A percentile compares a stretch with the other conserved stretches of the same genome.
Conservation (phyloP, 768 basidiomycete species). For the Basidioascus undulatus region DNA sequence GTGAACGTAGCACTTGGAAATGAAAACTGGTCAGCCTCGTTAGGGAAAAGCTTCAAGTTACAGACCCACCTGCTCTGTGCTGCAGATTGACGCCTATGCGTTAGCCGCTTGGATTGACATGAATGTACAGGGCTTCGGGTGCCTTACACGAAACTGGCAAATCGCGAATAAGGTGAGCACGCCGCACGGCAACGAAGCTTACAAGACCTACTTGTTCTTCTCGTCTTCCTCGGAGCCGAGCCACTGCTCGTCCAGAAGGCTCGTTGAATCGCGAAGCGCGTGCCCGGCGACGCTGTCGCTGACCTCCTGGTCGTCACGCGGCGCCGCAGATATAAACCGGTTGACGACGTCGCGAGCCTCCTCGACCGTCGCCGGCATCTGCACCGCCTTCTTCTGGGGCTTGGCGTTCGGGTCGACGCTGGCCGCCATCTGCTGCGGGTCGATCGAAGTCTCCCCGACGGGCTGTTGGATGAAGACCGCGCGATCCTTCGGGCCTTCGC, state of each 20-base stretch:
- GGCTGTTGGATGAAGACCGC: too few species aligned
- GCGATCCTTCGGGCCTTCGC: too few species aligned
- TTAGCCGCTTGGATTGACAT: slow-evolving; percentile 36
- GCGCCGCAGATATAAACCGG: slow-evolving; percentile 45
- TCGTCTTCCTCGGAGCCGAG: slow-evolving; percentile 63
- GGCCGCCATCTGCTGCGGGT: too few species aligned
- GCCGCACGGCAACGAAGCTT: too few species aligned
- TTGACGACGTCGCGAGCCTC: slow-evolving; percentile 44
- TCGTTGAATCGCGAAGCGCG: slow-evolving; percentile 36
- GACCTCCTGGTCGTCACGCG: slow-evolving; percentile 38
- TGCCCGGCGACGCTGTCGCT: slow-evolving; percentile 63
- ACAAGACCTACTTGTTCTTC: slow-evolving; percentile 41
- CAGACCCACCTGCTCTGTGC: background rate
- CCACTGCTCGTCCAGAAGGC: slow-evolving; percentile 58
- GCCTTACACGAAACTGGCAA: too few species aligned
- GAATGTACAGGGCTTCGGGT: slow-evolving; percentile 13
- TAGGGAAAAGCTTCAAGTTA: background rate
- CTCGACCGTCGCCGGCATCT: slow-evolving; percentile 38
- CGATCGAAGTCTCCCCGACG: too few species aligned
- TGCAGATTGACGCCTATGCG: too few species aligned
- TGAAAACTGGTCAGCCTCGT: too few species aligned
- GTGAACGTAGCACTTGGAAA: slow-evolving; percentile 72
- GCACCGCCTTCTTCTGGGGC: slow-evolving; percentile 30
- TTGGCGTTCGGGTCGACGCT: slow-evolving; percentile 22
- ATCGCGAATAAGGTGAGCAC: background rate